Evolutionary conservation across 2,329 filamentous ascomycete species (phyloP).

Genomic region (Xylariaceae sp.): DNA sequence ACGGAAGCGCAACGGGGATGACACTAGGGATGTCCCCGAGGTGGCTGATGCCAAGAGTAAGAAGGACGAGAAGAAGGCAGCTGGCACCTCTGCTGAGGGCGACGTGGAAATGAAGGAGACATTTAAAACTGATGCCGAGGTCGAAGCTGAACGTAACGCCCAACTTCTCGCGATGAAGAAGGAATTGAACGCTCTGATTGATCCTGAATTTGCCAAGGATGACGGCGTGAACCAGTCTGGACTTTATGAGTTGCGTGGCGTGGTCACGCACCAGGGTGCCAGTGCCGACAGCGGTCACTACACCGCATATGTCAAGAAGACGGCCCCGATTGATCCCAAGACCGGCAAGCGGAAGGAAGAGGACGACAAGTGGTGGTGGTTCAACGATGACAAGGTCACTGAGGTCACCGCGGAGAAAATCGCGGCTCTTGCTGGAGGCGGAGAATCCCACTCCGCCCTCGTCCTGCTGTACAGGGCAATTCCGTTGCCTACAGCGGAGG

Average conservation of each 20-base stretch:
- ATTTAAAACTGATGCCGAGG: constrained; percentile 90
- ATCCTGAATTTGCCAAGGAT: constrained; percentile 68
- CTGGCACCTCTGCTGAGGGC: constrained; percentile 47
- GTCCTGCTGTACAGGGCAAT: constrained; percentile 75
- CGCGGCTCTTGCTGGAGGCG: constrained; percentile 80
- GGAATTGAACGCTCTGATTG: constrained; percentile 74
- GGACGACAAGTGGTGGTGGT: constrained; percentile 99
- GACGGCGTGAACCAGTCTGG: constrained; percentile 87
- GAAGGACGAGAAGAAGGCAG: constrained; percentile 33
- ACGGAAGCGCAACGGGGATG: constrained; percentile 62
- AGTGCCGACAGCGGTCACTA: constrained; percentile 98
- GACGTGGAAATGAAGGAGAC: constrained; percentile 68
- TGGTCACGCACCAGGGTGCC: constrained; percentile 94
- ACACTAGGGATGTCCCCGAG: constrained; percentile 42
- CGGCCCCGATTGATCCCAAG: constrained; percentile 62
- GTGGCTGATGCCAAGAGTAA: constrained; percentile 45
- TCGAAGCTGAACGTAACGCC: constrained; percentile 77
- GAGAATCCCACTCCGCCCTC: constrained; percentile 77
- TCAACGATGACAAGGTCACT: constrained; percentile 95
- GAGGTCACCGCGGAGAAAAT: constrained; percentile 92
- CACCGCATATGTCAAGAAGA: constrained; percentile 96
- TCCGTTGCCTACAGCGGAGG: constrained; percentile 56
- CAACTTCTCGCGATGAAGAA: constrained; percentile 77
- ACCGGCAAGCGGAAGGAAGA: constrained; percentile 74
- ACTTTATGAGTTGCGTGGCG: constrained; percentile 86